Percentiles rank a stretch among this genome's conserved stretches.
phyloP scores from a whole-genome alignment of 768 basidiomycete genomes.

The Sistotremastrum niveocremeum region DNA sequence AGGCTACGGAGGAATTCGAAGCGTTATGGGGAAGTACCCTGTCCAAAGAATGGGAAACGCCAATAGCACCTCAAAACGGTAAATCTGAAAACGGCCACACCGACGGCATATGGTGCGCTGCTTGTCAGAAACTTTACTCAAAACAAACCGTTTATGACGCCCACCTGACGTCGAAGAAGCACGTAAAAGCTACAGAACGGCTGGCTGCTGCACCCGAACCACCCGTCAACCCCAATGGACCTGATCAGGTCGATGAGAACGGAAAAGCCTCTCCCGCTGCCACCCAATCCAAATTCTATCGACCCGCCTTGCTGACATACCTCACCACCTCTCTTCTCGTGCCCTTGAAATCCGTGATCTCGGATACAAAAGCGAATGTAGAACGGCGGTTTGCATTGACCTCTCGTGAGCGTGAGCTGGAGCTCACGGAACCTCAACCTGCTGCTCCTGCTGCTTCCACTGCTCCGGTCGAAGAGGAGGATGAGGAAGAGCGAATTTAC shows the following conservation, averaged over 20 bases:
- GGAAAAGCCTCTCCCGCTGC: slow-evolving; percentile 13
- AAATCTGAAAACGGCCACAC: slow-evolving; percentile 29
- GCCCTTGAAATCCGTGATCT: slow-evolving; percentile 49
- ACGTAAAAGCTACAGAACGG: slow-evolving; percentile 78
- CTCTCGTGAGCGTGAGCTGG: slow-evolving; percentile 93
- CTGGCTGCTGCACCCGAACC: slow-evolving; percentile 33
- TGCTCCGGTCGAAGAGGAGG: slow-evolving; percentile 61
- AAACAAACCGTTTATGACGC: slow-evolving; percentile 98
- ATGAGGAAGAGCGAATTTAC: slow-evolving; percentile 93
- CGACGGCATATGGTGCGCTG: slow-evolving; percentile 87
- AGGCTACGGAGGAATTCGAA: slow-evolving; percentile 58
- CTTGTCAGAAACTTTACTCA: slow-evolving; percentile 88
- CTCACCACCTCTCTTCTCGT: slow-evolving; percentile 55
- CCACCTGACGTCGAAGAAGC: slow-evolving; percentile 91
- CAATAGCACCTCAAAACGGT: slow-evolving; percentile 22
- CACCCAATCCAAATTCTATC: slow-evolving; percentile 36
- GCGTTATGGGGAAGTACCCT: slow-evolving; percentile 68
- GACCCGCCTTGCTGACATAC: slow-evolving; percentile 58
- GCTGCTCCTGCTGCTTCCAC: slow-evolving; percentile 33
- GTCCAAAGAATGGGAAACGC: slow-evolving; percentile 62
- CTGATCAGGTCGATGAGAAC: slow-evolving; percentile 6
- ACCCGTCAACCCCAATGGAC: slow-evolving; percentile 46
- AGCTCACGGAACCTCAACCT: slow-evolving; percentile 56
- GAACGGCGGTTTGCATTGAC: slow-evolving; percentile 95
- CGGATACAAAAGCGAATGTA: slow-evolving; percentile 91